Base-by-base conservation (phyloP, 169 alveolate genomes). In the Plasmodium gaboni region DNA sequence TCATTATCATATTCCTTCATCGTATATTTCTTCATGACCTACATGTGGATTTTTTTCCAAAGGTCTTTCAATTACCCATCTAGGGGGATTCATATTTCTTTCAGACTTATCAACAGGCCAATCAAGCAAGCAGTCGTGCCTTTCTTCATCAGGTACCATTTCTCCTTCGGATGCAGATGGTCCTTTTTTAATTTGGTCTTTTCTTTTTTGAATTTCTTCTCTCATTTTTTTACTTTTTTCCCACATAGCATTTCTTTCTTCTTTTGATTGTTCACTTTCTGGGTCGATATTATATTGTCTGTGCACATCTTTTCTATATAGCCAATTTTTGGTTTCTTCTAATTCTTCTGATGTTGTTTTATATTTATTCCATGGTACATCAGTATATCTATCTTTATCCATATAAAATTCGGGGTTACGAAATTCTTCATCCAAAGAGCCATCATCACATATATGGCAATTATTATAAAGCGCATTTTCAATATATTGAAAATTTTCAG, bases 361-460 rank as follows among this genome's bases (percentile, higher is more conserved):
- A 70, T 95, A 95, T 22, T 97, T 97, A 74, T 95, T 96, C 97
- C 97, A 96, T 15, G 98, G 98, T 44, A 95, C 95, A 86, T 95
- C 94, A 13, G 93, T 88, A 83, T 94, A 92, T 65, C 97, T 95
- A 80, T 91, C 94, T 48, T 89, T 86, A 59, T 91, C 94, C 92
- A 87, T 89, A 64, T 92, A 94, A 91, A 94, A 80, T 71, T 95
- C 97, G 38, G 92, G 96, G 73, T 94, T 91, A 15, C 90, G 72
- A 72, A 92, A 92, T 71, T 94, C 96, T 67, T 80, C 95, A 10
- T 90, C 88, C 68, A 94, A 32, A 46, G 96, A 26, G 61, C 95
- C 74, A 65, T 89, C 87, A 69, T 76, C 51, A 95, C 96, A 76
- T 91, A 93, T 71, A 73, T 87, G 83, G 73, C 97, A 94, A 67